Evolutionary conservation across 306 rosid genomes (phyloP), one percentile per base, ranked within the genome.

Genomic region (Pyrus bretschneideri): DNA sequence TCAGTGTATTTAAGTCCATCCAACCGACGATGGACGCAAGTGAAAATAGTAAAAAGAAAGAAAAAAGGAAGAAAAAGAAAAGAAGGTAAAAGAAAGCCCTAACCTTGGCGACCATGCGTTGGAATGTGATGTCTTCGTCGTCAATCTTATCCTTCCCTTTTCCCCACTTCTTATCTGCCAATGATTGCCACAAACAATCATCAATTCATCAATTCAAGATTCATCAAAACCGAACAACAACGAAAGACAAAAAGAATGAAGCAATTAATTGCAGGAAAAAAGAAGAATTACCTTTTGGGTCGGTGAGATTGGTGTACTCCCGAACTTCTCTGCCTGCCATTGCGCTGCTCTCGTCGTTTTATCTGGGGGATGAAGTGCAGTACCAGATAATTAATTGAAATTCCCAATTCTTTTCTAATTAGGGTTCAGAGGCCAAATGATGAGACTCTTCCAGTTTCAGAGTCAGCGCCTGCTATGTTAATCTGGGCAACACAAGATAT

Each of bases 21-120:
- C 63, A n/a, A 3, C 63, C 11, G 30, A 58, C 5, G 45, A 42
- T 2, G 45, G 12, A 42, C 3, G 12, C 12, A 42, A 42, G 2
- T 22, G 6, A 0, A 58, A n/a, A 21, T 58, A 58, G 17, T 14
- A 52, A 58, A 58, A 1, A 11, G 63, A 58, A 12, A 22, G 4
- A 25, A 58, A 33, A 15, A 31, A 75, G 40, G 46, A 27, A 57
- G 45, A 0, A 57, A 46, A 15, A 27, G 66, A 45, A 45, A 35
- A 12, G 71, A 9, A n/a, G 69, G 76, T 67, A 80, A 79, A 42
- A 85, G 69, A 79, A 92, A 88, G 97, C 97, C 96, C 98, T 95
- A 95, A 95, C 98, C 98, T 95, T 95, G 57, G 98, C 97, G 76
- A 95, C 98, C 98, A 95, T 92, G 35, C 98, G 98, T 81, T 95